A percentile compares a stretch with the other conserved stretches of the same genome.
These are phyloP conservation scores for Harringtonia aguacate DNA, from an alignment of 2,329 filamentous ascomycete species.

Conservation along the genomic window DNA sequence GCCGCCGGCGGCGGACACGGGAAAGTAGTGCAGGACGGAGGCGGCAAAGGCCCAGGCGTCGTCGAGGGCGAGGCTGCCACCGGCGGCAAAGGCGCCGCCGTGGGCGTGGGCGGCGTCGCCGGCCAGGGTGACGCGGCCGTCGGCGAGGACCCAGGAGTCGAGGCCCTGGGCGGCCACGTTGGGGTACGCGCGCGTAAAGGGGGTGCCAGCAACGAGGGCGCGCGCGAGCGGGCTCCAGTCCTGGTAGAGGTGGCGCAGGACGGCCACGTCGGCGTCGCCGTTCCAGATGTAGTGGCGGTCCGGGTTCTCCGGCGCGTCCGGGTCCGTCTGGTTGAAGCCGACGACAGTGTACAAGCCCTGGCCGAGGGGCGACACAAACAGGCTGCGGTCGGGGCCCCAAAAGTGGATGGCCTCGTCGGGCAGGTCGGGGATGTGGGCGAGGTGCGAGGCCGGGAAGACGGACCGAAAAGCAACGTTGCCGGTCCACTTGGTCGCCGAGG, in stretches of 20 bases:
- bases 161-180: conserved; percentile 29
- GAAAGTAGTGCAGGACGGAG: conserved; percentile 25
- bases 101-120: conserved; percentile 31
- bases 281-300: conserved; percentile 26
- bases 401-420: conserved; percentile 31
- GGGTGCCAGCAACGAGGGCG: conserved; percentile 28
- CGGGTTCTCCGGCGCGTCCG: conserved; percentile 19
- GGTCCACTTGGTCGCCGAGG: conserved; percentile 27
- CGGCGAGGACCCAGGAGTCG: conserved; percentile 28
- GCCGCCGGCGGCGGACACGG: conserved; percentile 4
- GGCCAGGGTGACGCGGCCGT: conserved; percentile 23
- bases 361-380: conserved; percentile 32
- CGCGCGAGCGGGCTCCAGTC: conserved; percentile 31
- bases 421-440: conserved; percentile 26
- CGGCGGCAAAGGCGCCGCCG: conserved; percentile 29
- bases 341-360: conserved; percentile 31
- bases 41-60: conserved; percentile 30
- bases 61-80: conserved; percentile 27
- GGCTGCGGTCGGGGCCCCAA: conserved; percentile 30
- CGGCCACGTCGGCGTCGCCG: conserved; percentile 22
- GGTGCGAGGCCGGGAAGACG: conserved; percentile 28
- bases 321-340: conserved; percentile 26
- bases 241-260: conserved; percentile 24
- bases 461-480: conserved; percentile 33
- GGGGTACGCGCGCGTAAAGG: conserved; percentile 28